These are phyloP conservation scores for Boletellus emodensis DNA, from an alignment of 768 basidiomycete genomes.

Conservation along the genomic window DNA sequence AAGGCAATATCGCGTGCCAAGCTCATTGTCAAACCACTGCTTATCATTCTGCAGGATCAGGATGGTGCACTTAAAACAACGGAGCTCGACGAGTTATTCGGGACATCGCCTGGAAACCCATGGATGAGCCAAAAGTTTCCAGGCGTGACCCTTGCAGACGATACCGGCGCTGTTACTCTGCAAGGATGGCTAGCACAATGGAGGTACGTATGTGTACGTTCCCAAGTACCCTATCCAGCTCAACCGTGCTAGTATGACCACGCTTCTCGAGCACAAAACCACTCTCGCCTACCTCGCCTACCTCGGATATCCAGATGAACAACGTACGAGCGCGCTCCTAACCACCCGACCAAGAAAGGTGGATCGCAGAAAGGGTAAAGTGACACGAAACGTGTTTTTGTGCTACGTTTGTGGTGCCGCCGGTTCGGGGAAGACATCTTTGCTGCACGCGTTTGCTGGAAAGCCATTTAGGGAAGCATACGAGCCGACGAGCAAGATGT, in stretches of 20 bases:
- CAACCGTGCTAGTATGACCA: conserved; percentile 74
- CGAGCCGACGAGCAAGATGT: conserved; percentile 85
- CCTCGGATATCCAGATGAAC: conserved; percentile 81
- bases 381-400: conserved; percentile 86
- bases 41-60: conserved; percentile 60
- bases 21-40: background rate
- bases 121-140: conserved; percentile 92
- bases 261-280: conserved; percentile 87
- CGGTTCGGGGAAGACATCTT: conserved; percentile 89
- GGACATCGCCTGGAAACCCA: conserved; percentile 95
- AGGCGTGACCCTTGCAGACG: conserved; percentile 83
- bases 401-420: conserved; percentile 94
- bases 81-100: conserved; percentile 87
- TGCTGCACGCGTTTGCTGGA: conserved; percentile 81
- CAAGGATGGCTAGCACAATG: conserved; percentile 99
- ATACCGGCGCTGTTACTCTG: conserved; percentile 86
- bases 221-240: conserved; percentile 1
- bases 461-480: conserved; percentile 73
- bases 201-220: conserved; percentile 58
- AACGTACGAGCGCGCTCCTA: conserved; percentile 78
- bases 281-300: conserved; percentile 95
- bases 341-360: conserved; percentile 80
- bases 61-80: conserved; percentile 84
- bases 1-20: conserved; percentile 47
- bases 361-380: conserved; percentile 84